Base-by-base conservation (phyloP, 106 monocot genomes). In the Dendrobium huoshanense region DNA sequence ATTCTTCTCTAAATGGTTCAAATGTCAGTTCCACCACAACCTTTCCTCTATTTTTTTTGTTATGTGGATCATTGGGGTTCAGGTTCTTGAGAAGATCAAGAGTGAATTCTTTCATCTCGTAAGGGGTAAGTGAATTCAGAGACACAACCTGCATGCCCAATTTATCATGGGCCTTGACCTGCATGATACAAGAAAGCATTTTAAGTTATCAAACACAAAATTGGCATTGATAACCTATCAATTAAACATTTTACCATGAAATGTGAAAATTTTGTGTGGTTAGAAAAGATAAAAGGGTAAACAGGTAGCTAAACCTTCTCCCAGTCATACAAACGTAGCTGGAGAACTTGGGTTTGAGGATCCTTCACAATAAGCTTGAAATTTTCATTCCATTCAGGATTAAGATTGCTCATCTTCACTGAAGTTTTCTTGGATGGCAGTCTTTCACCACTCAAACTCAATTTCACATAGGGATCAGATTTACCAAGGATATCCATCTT, bases 401-500 rank as follows among this genome's bases (percentile, higher is more conserved):
- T 96, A 75, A 96, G 80, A 78, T 88, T 89, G 80, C 82, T 85
- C 96, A 94, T 96, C 86, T 94, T 90, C 64, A 96, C 80, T n/a
- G 94, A 85, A 47, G 96, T 96, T 83, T 85, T 96, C 86, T 90
- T 94, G 58, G 94, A 81, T 41, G 85, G 89, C 20, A 96, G 78
- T 76, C 90, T 86, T 75, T 96, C 94, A 17, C 91, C 93, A 78
- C 94, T 96, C 78, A 96, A 80, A 31, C 90, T 88, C 56, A 96
- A 85, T 75, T 90, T 88, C 31, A 96, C 96, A 76, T 96, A 96
- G 18, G 94, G 96, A 42, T 96, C 94, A 44, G 96, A 96, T 90
- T 96, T 96, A 19, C 96, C 94, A 59, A 94, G 82, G 22, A 94
- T 78, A 80, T 96, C 96, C 96, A 96, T 96, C 77, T 96, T 96